Evolutionary conservation across 805 yeast genomes (phyloP).

Genomic region (Cyberlindnera petersonii): DNA sequence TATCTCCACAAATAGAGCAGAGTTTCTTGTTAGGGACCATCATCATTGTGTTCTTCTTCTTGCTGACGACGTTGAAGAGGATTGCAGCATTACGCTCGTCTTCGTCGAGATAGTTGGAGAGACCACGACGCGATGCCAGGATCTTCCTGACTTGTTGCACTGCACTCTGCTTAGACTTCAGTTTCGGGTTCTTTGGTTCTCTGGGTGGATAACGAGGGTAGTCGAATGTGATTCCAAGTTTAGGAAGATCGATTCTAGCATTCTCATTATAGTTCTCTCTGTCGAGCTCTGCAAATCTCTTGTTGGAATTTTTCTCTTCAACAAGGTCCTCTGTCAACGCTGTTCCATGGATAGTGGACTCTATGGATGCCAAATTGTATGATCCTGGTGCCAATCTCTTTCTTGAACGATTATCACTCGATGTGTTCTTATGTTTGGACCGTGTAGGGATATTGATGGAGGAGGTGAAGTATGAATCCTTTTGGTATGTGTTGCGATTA

Average conservation of each 20-base stretch:
- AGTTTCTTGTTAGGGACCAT: slow-evolving; percentile 36
- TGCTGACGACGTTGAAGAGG: slow-evolving; percentile 28
- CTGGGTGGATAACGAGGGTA: slow-evolving; percentile 17
- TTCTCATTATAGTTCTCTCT: slow-evolving; percentile 42
- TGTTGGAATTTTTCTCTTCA: slow-evolving; percentile 35
- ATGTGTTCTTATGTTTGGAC: slow-evolving; percentile 14
- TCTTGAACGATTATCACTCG: slow-evolving; percentile 16
- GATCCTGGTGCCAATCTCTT: slow-evolving; percentile 28
- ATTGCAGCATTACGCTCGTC: slow-evolving; percentile 35
- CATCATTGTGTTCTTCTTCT: slow-evolving; percentile 29
- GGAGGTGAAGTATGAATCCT: slow-evolving; percentile 27
- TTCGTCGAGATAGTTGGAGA: slow-evolving; percentile 41
- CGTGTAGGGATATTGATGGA: slow-evolving; percentile 22
- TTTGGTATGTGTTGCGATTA: slow-evolving; percentile 14
- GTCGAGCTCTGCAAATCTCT: slow-evolving; percentile 39
- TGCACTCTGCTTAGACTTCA: slow-evolving; percentile 26
- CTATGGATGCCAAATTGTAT: slow-evolving; percentile 26
- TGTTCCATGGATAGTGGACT: slow-evolving; percentile 27
- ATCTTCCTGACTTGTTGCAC: slow-evolving; percentile 35
- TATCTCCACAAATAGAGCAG: slow-evolving; percentile 45
- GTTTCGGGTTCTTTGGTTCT: slow-evolving; percentile 12
- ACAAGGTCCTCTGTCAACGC: slow-evolving; percentile 25
- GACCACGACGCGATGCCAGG: slow-evolving; percentile 37
- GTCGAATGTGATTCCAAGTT: slow-evolving; percentile 27
- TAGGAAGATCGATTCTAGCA: slow-evolving; percentile 37